These are phyloP conservation scores for Eutreptiella sp. DNA, from an alignment of 208 protist genomes.

Conservation along the genomic window DNA sequence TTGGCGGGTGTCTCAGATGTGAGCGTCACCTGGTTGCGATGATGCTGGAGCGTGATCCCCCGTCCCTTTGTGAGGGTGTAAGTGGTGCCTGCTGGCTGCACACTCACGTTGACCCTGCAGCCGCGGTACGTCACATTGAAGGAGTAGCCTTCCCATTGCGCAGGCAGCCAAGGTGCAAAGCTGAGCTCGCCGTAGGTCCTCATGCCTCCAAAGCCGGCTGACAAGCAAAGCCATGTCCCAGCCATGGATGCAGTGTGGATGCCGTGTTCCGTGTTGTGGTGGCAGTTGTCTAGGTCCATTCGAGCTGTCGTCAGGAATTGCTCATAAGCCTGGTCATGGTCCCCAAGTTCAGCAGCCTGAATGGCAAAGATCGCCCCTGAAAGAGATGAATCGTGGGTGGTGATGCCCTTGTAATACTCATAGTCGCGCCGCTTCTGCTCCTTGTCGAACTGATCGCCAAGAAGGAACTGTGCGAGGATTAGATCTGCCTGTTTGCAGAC, in stretches of 20 bases:
- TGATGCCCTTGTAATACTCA: conserved; percentile 72
- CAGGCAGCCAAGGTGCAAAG: conserved; percentile 65
- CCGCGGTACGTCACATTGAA: conserved; percentile 64
- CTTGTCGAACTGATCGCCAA: conserved; percentile 56
- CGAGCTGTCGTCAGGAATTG: conserved; percentile 50
- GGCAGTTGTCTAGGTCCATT: conserved; percentile 63
- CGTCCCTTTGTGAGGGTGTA: too few species aligned
- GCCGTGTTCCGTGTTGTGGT: conserved; percentile 60
- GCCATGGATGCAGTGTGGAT: conserved; percentile 64
- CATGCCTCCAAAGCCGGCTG: conserved; percentile 67
- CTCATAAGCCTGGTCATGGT: conserved; percentile 54
- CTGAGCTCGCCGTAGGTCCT: conserved; percentile 58
- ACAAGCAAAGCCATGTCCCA: conserved; percentile 65
- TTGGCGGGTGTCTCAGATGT: too few species aligned
- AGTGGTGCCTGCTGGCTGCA: too few species aligned
- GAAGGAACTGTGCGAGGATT: conserved; percentile 63
- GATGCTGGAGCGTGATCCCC: too few species aligned
- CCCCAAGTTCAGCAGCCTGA: conserved; percentile 50
- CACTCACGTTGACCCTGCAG: conserved; percentile 57
- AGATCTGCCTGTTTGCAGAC: conserved; percentile 72
- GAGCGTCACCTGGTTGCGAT: too few species aligned
- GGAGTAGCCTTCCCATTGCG: conserved; percentile 63
- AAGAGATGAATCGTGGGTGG: conserved; percentile 63
- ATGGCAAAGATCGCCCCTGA: conserved; percentile 62
- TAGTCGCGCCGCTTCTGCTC: conserved; percentile 69